Base-by-base conservation (phyloP, 441 rosid genomes). In the Viola pubescens region DNA sequence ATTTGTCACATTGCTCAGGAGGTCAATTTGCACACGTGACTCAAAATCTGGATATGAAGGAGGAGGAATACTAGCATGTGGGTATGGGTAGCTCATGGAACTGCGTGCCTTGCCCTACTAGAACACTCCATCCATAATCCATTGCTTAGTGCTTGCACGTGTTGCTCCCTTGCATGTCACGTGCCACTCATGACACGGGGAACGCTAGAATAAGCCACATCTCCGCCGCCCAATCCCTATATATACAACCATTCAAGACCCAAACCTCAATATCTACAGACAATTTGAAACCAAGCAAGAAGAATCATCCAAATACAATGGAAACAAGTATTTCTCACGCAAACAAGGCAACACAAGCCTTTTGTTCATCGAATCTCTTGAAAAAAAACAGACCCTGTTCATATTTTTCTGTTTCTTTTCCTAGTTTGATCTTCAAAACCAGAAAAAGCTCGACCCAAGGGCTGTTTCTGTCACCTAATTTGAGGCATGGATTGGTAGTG, bases 101-200 rank as follows among this genome's bases (percentile, higher is more conserved):
- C 45, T 52, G 57, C 52, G 69, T 65, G 69, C 69, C 69, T 9
- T 11, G 14, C 4, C 10, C 40, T 45, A 3, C 37, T 48, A 38
- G 9, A 8, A 37, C 64, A 39, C 45, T 7, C n/a, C n/a, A 1
- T 16, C 57, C 4, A 6, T 26, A 34, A 12, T 10, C 47, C 19
- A 41, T n/a, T 4, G 26, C 49, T 14, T 5, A 5, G 5, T 9
- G 48, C 49, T 52, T 16, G 11, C 70, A 48, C 64, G 64, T 65
- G 49, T 19, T 60, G 3, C 3, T 44, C 10, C 48, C 45, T 45
- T 48, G 50, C 45, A 37, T 9, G 26, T 8, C 16, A 0, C 4
- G 1, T 55, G 37, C 40, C 2, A 0, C 11, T 7, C 2, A 0
- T 19, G 38, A 50, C 64, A 50, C 48, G 48, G 41, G 48, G 60